phyloP scores from a whole-genome alignment of 257 asterid genomes.

The Marsdenia floribunda region DNA sequence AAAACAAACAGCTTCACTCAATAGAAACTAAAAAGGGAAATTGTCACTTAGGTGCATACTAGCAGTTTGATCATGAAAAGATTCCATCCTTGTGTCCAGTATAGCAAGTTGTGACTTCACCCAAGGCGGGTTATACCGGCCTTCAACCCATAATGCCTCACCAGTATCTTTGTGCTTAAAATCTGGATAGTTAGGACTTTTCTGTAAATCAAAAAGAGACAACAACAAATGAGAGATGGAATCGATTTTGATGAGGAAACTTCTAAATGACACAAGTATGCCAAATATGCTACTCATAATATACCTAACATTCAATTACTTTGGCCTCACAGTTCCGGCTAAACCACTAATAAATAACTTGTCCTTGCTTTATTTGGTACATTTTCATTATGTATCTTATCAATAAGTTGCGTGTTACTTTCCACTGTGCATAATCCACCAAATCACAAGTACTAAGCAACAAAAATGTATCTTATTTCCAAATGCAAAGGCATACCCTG shows the following conservation, averaged over 20 bases:
- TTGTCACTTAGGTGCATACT: conserved; percentile 36
- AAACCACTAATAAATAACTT: neutral
- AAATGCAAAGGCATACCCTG: conserved; percentile 1
- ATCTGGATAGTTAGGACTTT: conserved; percentile 92
- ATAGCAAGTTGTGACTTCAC: conserved; percentile 84
- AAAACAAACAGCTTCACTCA: neutral
- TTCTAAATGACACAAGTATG: neutral
- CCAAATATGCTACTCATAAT: neutral
- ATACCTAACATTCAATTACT: neutral
- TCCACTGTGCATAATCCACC: neutral
- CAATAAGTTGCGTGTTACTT: neutral
- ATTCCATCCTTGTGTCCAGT: conserved; percentile 76
- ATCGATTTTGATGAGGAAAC: neutral
- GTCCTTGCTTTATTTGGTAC: neutral
- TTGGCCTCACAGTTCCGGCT: neutral
- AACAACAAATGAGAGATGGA: neutral
- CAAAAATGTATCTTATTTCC: neutral
- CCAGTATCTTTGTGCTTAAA: conserved; percentile 98
- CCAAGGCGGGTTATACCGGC: conserved; percentile 83
- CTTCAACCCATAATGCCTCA: conserved; percentile 89
- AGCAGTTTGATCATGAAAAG: conserved; percentile 55
- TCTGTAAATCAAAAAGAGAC: conserved; percentile 36
- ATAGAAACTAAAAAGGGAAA: conserved; percentile 46
- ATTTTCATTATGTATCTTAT: neutral
- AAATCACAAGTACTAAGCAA: neutral